These are phyloP conservation scores for Prunus persica DNA, from an alignment of 306 rosid genomes.

Conservation along the genomic window Prunus_persica_NCBIv2 NC_034011.1:19077001-19077500, in stretches of 20 bases:
- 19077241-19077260: neutral
- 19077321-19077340: neutral
- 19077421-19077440: no score
- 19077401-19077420: no score
- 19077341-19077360: neutral
- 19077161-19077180: conserved; percentile 1
- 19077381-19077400: neutral
- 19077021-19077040: neutral
- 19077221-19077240: neutral
- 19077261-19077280: neutral
- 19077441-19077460: no score
- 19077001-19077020: neutral
- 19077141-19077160: conserved; percentile 17
- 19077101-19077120: neutral
- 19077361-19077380: neutral
- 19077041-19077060: conserved; percentile 22
- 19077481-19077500: no score
- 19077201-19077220: conserved; percentile 24
- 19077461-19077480: no score
- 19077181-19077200: neutral
- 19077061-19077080: neutral
- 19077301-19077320: neutral
- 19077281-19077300: neutral
- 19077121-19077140: neutral
- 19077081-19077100: neutral